These are phyloP conservation scores for Lavandula angustifolia DNA, from an alignment of 257 asterid genomes.

Conservation along the genomic window DNA sequence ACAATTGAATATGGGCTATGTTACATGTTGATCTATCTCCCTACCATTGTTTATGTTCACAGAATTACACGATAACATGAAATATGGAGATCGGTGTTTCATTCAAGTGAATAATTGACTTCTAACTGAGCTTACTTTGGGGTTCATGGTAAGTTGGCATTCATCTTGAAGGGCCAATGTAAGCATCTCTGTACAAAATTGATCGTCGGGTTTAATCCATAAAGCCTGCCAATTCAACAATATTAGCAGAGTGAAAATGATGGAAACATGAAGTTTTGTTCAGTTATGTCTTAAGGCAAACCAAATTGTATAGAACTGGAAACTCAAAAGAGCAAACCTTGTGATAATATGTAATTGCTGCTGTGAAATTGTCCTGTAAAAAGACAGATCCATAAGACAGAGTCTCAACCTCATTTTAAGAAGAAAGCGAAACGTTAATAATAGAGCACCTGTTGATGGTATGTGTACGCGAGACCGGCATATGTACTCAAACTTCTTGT, in stretches of 20 bases:
- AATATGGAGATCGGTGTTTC: slow-evolving; percentile 1
- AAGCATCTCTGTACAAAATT: slow-evolving; percentile 88
- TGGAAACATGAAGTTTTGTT: background rate
- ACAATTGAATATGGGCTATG: slow-evolving; percentile 36
- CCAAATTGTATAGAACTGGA: background rate
- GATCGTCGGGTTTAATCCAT: slow-evolving; percentile 80
- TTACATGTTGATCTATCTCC: slow-evolving; percentile 24
- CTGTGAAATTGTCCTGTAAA: slow-evolving; percentile 71
- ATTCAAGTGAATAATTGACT: slow-evolving; percentile 44
- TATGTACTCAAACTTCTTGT: slow-evolving; percentile 86
- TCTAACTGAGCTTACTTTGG: slow-evolving; percentile 42
- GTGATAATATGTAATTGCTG: slow-evolving; percentile 87
- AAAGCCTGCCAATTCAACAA: slow-evolving; percentile 58
- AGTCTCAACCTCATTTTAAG: background rate
- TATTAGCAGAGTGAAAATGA: background rate
- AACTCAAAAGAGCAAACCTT: slow-evolving; percentile 50
- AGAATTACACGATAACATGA: slow-evolving; percentile 30
- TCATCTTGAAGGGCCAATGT: slow-evolving; percentile 84
- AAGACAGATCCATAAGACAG: slow-evolving; percentile 18
- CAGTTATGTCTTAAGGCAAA: background rate
- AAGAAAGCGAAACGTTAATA: background rate
- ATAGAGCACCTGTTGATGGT: slow-evolving; percentile 72
- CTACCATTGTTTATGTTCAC: slow-evolving; percentile 20
- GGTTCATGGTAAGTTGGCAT: slow-evolving; percentile 45
- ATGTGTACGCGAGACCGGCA: slow-evolving; percentile 97